A percentile compares a stretch with the other conserved stretches of the same genome.
These are phyloP conservation scores for Microascus cirrosus DNA, from an alignment of 2,329 filamentous ascomycete species.

Conservation along the genomic window DNA sequence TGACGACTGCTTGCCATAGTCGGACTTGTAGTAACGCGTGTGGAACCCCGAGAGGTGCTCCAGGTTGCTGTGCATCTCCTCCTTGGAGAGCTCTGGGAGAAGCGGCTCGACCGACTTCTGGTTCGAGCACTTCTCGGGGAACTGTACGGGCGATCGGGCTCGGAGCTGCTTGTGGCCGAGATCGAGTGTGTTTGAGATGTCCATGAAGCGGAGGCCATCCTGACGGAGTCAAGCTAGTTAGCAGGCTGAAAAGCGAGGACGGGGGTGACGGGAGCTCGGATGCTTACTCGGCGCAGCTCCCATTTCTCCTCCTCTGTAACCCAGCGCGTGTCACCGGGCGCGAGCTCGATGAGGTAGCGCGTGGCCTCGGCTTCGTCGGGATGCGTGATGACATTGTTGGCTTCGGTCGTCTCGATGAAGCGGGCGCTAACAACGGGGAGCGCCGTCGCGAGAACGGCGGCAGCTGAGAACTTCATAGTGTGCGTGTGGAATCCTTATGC, in stretches of 20 bases:
- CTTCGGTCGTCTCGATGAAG: slow-evolving; percentile 42
- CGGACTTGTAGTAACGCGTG: slow-evolving; percentile 71
- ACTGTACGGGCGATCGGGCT: slow-evolving; percentile 33
- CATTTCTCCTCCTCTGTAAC: slow-evolving; percentile 94
- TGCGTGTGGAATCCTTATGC: neutral
- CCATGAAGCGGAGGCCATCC: slow-evolving; percentile 85
- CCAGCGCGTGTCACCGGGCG: slow-evolving; percentile 74
- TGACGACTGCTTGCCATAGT: slow-evolving; percentile 72
- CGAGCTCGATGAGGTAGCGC: slow-evolving; percentile 69
- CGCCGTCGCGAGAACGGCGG: slow-evolving; percentile 40
- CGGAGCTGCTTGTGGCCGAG: slow-evolving; percentile 25
- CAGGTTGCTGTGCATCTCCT: slow-evolving; percentile 66
- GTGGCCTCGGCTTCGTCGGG: slow-evolving; percentile 31
- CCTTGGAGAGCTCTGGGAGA: slow-evolving; percentile 58
- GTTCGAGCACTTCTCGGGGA: slow-evolving; percentile 54
- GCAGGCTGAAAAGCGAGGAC: neutral
- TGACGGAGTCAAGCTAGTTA: slow-evolving; percentile 22
- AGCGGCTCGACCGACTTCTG: slow-evolving; percentile 58
- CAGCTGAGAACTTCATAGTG: slow-evolving; percentile 38
- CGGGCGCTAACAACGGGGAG: slow-evolving; percentile 43
- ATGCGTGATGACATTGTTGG: slow-evolving; percentile 36
- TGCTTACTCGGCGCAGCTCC: slow-evolving; percentile 67
- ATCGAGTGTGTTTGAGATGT: slow-evolving; percentile 69
- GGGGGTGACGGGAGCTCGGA: neutral
- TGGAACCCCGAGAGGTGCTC: slow-evolving; percentile 70